Conservation (phyloP, 768 basidiomycete genomes). For the Lentinula sp. region DNA sequence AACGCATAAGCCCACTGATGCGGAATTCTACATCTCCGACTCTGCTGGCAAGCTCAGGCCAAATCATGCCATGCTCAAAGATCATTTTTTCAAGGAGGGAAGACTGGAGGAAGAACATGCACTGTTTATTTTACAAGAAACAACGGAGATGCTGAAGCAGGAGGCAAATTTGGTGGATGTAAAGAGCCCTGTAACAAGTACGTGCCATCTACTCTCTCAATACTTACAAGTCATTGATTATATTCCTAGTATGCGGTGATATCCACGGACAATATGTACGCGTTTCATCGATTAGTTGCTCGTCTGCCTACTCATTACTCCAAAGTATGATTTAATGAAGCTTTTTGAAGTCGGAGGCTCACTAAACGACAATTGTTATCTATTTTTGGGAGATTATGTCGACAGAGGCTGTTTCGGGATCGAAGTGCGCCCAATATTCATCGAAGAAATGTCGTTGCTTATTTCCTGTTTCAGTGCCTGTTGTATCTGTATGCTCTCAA, state of each 20-base stretch:
- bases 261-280: constrained; percentile 96
- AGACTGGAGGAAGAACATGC: constrained; percentile 81
- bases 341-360: constrained; percentile 92
- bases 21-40: constrained; percentile 59
- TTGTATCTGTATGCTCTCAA: constrained; percentile 92
- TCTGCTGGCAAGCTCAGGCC: constrained; percentile 53
- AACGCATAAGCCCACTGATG: constrained; percentile 58
- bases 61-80: constrained; percentile 74
- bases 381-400: constrained; percentile 96
- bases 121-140: constrained; percentile 68
- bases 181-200: constrained; percentile 86
- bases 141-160: constrained; percentile 56
- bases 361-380: constrained; percentile 75
- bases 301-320: neutral
- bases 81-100: constrained; percentile 88
- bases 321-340: constrained; percentile 95
- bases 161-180: constrained; percentile 88
- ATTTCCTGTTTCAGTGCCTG: constrained; percentile 52
- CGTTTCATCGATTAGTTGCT: constrained; percentile 3
- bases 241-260: constrained; percentile 79
- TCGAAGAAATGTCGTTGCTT: neutral
- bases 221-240: neutral
- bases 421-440: constrained; percentile 29
- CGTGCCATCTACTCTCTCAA: constrained; percentile 20
- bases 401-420: constrained; percentile 92